A percentile compares a stretch with the other conserved stretches of the same genome.
Evolutionary conservation across 2,329 filamentous ascomycete genomes (phyloP).

Genomic region (Fusarium domesticum): DNA sequence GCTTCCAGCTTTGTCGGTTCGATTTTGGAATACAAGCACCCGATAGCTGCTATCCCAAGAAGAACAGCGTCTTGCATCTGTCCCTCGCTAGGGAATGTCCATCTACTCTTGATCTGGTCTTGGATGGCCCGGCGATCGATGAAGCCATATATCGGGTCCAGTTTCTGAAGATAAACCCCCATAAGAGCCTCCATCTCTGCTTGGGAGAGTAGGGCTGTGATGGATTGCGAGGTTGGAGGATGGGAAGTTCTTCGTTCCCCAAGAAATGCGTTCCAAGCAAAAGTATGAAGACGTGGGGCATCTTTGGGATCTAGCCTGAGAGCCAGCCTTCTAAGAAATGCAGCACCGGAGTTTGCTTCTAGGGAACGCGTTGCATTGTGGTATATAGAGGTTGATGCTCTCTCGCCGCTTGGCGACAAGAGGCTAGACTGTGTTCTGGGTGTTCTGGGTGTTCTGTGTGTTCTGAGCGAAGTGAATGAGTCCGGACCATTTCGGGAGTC

Average conservation of each 20-base stretch:
- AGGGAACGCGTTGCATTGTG: constrained; percentile 38
- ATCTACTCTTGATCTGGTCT: constrained; percentile 31
- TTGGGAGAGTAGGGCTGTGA: constrained; percentile 47
- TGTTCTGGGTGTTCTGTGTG: constrained; percentile 4
- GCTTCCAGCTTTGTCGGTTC: constrained; percentile 42
- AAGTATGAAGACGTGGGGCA: constrained; percentile 52
- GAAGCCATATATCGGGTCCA: constrained; percentile 54
- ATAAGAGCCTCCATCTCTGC: constrained; percentile 46
- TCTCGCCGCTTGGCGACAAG: constrained; percentile 3
- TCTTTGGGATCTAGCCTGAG: constrained; percentile 51
- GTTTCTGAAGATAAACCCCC: constrained; percentile 49
- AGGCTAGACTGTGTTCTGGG: not conserved
- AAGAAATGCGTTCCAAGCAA: constrained; percentile 51
- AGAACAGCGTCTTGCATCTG: constrained; percentile 39
- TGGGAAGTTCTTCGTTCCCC: constrained; percentile 26
- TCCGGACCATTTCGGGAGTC: not conserved
- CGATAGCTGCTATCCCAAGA: constrained; percentile 54
- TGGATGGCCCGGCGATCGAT: constrained; percentile 35
- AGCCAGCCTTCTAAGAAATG: constrained; percentile 52
- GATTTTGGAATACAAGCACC: constrained; percentile 47
- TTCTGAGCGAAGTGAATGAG: constrained; percentile 3
- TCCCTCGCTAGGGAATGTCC: constrained; percentile 27
- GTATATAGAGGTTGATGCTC: constrained; percentile 13
- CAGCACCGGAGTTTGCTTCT: constrained; percentile 56
- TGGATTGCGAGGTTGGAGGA: constrained; percentile 30